A percentile compares a stretch with the other conserved stretches of the same genome.
Conservation (phyloP, 768 basidiomycete genomes). For the Kwoniella pini region DNA sequence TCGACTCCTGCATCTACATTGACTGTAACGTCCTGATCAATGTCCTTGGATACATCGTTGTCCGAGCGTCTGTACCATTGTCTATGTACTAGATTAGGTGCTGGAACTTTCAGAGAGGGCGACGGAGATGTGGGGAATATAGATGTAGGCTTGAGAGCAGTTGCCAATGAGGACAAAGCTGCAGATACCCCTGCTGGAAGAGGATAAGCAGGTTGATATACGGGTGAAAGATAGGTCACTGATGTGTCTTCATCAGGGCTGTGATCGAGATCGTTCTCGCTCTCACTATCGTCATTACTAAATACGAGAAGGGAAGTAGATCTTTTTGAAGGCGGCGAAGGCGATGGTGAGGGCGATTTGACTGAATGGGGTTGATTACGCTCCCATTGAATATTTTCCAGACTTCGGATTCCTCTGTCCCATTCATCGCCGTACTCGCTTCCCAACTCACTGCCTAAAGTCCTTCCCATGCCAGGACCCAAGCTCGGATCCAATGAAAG, state of each 20-base stretch:
- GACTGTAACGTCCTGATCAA: no score
- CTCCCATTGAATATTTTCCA: conserved; percentile 2
- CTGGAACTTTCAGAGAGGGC: conserved; percentile 4
- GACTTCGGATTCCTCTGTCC: conserved; percentile 11
- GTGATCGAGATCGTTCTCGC: not conserved
- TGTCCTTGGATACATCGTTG: no score
- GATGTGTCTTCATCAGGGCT: conserved; percentile 11
- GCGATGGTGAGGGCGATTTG: not conserved
- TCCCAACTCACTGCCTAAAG: conserved; percentile 43
- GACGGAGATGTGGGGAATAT: conserved; percentile 13
- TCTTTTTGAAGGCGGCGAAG: conserved; percentile 2
- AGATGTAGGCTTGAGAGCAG: conserved; percentile 29
- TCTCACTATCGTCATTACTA: not conserved
- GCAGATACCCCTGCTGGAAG: conserved; percentile 39
- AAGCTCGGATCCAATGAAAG: not conserved
- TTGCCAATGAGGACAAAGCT: conserved; percentile 36
- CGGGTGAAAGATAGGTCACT: conserved; percentile 3
- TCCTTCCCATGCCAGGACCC: conserved; percentile 15
- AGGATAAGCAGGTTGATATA: conserved; percentile 24
- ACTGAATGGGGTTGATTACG: not conserved
- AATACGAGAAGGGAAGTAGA: not conserved
- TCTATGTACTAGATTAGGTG: not conserved
- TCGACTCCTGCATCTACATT: no score
- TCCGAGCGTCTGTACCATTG: not conserved
- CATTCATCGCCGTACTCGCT: conserved; percentile 40